phyloP scores from a whole-genome alignment of 768 basidiomycete genomes.

The Candolleomyces aberdarensis region DNA sequence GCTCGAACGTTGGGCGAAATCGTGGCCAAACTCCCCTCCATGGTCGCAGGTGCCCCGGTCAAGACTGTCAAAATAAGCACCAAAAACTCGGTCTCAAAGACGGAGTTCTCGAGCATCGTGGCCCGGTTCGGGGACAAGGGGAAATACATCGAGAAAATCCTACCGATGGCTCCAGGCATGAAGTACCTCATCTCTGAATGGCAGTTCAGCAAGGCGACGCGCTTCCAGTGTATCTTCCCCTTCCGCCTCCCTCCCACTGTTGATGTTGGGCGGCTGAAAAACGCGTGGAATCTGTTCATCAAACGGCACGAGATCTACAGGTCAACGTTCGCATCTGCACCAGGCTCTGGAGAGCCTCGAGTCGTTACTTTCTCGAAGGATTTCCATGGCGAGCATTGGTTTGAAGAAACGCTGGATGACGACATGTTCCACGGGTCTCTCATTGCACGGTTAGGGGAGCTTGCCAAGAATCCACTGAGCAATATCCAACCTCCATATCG shows the following conservation, averaged over 20 bases:
- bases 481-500: conserved; percentile 19
- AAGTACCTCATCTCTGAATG: conserved; percentile 41
- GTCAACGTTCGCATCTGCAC: conserved; percentile 37
- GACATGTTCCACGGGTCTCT: conserved; percentile 14
- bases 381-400: conserved; percentile 17
- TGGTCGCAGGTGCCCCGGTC: neutral
- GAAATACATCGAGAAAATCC: conserved; percentile 21
- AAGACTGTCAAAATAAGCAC: neutral
- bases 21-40: conserved; percentile 14
- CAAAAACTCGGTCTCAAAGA: conserved; percentile 2
- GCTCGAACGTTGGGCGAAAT: conserved; percentile 35
- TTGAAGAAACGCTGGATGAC: conserved; percentile 15
- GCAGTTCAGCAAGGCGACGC: conserved; percentile 36
- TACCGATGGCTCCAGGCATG: conserved; percentile 26
- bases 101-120: conserved; percentile 19
- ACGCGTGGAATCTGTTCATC: conserved; percentile 36
- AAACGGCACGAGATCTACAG: conserved; percentile 36
- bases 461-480: conserved; percentile 22
- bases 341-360: conserved; percentile 20
- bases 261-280: conserved; percentile 23
- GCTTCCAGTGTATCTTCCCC: conserved; percentile 43
- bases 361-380: conserved; percentile 22
- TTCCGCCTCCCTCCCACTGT: conserved; percentile 30
- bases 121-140: conserved; percentile 15
- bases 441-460: conserved; percentile 19